Conservation (phyloP, 345 rosid genomes). For the Corymbia maculata region DNA sequence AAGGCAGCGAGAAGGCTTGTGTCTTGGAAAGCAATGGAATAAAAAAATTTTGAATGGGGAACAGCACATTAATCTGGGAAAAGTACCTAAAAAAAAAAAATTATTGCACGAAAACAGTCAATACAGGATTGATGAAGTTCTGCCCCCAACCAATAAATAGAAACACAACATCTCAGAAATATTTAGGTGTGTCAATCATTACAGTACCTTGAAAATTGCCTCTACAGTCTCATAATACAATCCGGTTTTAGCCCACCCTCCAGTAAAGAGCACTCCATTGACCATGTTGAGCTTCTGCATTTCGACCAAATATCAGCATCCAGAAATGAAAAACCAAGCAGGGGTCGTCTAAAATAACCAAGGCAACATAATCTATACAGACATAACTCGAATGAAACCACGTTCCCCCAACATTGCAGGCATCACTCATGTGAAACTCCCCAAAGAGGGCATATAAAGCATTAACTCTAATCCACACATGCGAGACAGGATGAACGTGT, state of each 20-base stretch:
- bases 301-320: not conserved
- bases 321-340: not conserved
- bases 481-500: not conserved
- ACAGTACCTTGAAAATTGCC: conserved; percentile 36
- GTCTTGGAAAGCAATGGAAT: not conserved
- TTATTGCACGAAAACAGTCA: accelerated
- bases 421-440: not conserved
- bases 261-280: conserved; percentile 78
- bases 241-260: conserved; percentile 85
- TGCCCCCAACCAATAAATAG: not conserved
- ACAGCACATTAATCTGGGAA: not conserved
- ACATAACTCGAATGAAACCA: not conserved
- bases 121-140: not conserved
- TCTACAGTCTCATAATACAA: conserved; percentile 41
- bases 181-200: not conserved
- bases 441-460: not conserved
- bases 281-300: conserved; percentile 75
- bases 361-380: not conserved
- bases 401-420: not conserved
- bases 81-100: not conserved
- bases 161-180: not conserved
- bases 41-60: not conserved
- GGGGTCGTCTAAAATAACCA: not conserved
- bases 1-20: not conserved
- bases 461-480: not conserved